Conservation (phyloP, 2,329 filamentous ascomycete species). For the Colletotrichum higginsianum region DNA sequence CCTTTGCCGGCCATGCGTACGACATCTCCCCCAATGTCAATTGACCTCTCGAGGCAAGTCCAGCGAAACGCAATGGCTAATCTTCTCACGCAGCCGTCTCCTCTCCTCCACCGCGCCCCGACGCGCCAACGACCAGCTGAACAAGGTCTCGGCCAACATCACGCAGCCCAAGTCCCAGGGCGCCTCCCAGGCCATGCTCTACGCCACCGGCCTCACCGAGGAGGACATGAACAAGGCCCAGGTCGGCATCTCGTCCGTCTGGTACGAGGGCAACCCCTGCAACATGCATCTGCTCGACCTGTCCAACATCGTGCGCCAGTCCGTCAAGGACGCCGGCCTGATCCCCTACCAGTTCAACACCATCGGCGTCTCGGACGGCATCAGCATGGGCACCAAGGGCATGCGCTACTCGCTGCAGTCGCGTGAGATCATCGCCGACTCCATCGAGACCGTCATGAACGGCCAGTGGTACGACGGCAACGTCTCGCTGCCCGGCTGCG, state of each 20-base stretch:
- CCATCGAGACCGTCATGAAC: slow-evolving; percentile 98
- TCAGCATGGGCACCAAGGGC: slow-evolving; percentile 97
- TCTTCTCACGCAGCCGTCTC: slow-evolving; percentile 58
- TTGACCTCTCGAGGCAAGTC: not conserved
- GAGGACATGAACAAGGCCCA: slow-evolving; percentile 96
- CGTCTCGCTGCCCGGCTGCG: slow-evolving; percentile 95
- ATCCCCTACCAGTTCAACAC: slow-evolving; percentile 99
- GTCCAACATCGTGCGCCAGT: slow-evolving; percentile 79
- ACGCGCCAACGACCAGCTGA: slow-evolving; percentile 74
- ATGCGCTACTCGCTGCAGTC: slow-evolving; percentile 98
- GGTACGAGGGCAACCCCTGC: slow-evolving; percentile 98
- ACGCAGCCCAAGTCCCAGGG: slow-evolving; percentile 99
- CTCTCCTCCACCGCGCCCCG: slow-evolving; percentile 66
- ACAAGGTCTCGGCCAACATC: slow-evolving; percentile 87
- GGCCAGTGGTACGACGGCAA: slow-evolving; percentile 99
- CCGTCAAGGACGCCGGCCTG: slow-evolving; percentile 79
- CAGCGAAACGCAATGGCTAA: slow-evolving; percentile 27
- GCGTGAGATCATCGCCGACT: slow-evolving; percentile 96
- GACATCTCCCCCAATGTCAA: slow-evolving; percentile 13
- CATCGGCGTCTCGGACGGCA: slow-evolving; percentile 96
- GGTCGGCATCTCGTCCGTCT: slow-evolving; percentile 97
- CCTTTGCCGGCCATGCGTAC: slow-evolving; percentile 44
- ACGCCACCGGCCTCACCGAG: slow-evolving; percentile 90
- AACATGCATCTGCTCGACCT: slow-evolving; percentile 99
- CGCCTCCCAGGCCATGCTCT: slow-evolving; percentile 98